phyloP scores from a whole-genome alignment of 805 yeast genomes.

The Blastobotrys americana region DNA sequence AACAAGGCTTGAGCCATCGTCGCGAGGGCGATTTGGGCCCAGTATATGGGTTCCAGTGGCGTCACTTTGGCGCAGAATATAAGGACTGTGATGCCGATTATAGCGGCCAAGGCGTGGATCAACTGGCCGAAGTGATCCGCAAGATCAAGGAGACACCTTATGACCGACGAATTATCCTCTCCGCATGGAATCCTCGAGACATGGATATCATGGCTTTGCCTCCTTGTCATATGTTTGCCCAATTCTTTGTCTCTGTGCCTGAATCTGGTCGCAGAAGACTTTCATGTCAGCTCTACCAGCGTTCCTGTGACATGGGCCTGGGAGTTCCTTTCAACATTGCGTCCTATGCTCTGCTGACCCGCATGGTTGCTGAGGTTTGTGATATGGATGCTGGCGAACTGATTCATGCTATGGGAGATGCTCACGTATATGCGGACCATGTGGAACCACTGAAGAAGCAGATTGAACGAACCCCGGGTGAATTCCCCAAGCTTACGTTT shows the following conservation, averaged over 20 bases:
- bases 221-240: constrained; percentile 96
- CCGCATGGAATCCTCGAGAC: constrained; percentile 99
- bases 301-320: constrained; percentile 99
- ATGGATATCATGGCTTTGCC: constrained; percentile 93
- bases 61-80: constrained; percentile 96
- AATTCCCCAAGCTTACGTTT: constrained; percentile 73
- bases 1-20: constrained; percentile 69
- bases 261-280: constrained; percentile 40
- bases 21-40: constrained; percentile 96
- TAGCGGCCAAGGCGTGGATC: constrained; percentile 84
- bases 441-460: constrained; percentile 85
- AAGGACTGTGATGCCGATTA: constrained; percentile 81
- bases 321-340: constrained; percentile 99
- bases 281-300: constrained; percentile 85
- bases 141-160: constrained; percentile 83
- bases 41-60: constrained; percentile 98
- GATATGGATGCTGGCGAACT: constrained; percentile 95
- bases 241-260: constrained; percentile 89
- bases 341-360: constrained; percentile 84
- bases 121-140: constrained; percentile 68
- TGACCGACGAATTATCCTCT: constrained; percentile 87
- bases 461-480: constrained; percentile 61
- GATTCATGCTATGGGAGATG: constrained; percentile 92
- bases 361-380: constrained; percentile 93
- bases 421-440: constrained; percentile 91